Percentiles rank a stretch among this genome's conserved stretches.
phyloP scores from a whole-genome alignment of 805 yeast genomes.

The Hanseniaspora thailandica region DNA sequence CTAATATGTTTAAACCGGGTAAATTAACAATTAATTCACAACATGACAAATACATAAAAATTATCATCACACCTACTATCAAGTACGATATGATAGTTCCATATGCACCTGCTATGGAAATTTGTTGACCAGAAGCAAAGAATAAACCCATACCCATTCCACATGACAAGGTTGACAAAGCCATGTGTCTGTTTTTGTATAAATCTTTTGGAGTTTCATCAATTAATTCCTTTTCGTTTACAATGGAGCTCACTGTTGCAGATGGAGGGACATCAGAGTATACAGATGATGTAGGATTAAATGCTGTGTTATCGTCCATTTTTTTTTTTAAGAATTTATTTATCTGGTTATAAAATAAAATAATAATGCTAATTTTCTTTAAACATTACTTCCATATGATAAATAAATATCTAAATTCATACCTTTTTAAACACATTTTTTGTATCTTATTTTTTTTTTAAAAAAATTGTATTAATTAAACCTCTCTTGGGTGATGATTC shows the following conservation, averaged over 20 bases:
- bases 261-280: background rate
- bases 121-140: conserved; percentile 31
- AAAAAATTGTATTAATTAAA: background rate
- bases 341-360: background rate
- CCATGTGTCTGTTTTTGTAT: conserved; percentile 12
- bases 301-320: background rate
- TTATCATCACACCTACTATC: conserved; percentile 15
- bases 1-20: conserved; percentile 3
- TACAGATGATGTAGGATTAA: background rate
- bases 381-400: background rate
- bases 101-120: conserved; percentile 15
- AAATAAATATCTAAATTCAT: too few relatives aligned
- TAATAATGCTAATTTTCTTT: background rate
- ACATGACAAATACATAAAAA: conserved; percentile 13
- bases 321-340: background rate
- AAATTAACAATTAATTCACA: conserved; percentile 16
- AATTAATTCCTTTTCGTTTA: background rate
- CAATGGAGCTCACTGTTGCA: background rate
- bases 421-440: background rate
- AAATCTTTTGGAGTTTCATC: background rate
- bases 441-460: background rate
- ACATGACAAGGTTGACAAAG: conserved; percentile 30
- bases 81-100: conserved; percentile 15
- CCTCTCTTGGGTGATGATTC: too few relatives aligned
- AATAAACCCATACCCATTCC: conserved; percentile 67